A percentile compares a stretch with the other conserved stretches of the same genome.
phyloP scores from a whole-genome alignment of 345 rosid species.

The Eutrema japonicum region DNA sequence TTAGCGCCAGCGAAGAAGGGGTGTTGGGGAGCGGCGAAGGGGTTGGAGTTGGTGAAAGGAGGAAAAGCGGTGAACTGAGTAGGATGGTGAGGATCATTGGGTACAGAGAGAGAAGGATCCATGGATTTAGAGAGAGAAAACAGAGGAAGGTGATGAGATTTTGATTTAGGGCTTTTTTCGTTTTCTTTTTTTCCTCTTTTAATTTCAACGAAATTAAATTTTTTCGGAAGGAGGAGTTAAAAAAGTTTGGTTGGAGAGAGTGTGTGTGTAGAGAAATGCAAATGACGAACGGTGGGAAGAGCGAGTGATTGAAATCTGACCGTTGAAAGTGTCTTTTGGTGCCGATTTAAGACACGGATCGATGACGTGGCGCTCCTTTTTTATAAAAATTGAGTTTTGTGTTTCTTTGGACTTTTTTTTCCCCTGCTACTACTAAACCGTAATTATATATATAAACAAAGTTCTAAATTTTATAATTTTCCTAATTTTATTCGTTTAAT shows the following conservation, averaged over 20 bases:
- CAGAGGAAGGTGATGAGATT: slow-evolving; percentile 41
- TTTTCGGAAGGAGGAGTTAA: slow-evolving; percentile 19
- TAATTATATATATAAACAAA: neutral
- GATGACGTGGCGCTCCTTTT: slow-evolving; percentile 34
- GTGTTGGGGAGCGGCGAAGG: slow-evolving; percentile 14
- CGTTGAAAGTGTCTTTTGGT: slow-evolving; percentile 40
- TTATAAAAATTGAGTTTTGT: slow-evolving; percentile 37
- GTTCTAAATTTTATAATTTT: neutral
- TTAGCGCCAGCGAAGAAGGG: slow-evolving; percentile 4
- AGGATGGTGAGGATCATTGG: slow-evolving; percentile 45
- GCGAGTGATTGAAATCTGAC: slow-evolving; percentile 35
- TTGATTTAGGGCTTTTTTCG: slow-evolving; percentile 16
- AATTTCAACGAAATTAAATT: slow-evolving; percentile 13
- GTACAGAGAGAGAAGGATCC: slow-evolving; percentile 46
- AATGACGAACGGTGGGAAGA: slow-evolving; percentile 27
- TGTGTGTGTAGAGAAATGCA: slow-evolving; percentile 21
- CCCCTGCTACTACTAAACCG: neutral
- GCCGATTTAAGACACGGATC: slow-evolving; percentile 37
- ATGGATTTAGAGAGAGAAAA: slow-evolving; percentile 47
- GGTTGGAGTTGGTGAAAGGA: slow-evolving; percentile 34
- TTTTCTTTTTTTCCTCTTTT: neutral
- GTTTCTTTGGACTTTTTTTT: slow-evolving; percentile 37
- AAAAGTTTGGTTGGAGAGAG: slow-evolving; percentile 36
- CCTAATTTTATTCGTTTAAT: neutral
- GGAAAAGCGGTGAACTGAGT: slow-evolving; percentile 30